These are phyloP conservation scores for Rhizopus sp. DNA, from an alignment of 371 early-diverging fungal species.

Conservation along the genomic window DNA sequence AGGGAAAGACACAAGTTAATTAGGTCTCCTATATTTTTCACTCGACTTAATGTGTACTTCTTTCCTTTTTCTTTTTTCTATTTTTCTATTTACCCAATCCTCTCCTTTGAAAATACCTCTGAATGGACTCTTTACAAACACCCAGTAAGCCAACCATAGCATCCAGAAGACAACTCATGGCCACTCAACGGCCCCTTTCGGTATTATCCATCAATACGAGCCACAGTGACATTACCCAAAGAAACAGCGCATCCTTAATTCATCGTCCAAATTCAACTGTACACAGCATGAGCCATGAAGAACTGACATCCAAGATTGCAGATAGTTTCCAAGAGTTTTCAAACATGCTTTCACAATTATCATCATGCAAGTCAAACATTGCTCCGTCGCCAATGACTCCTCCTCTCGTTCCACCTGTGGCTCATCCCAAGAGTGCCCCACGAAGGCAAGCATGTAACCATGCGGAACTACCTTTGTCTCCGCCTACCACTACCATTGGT, in stretches of 20 bases:
- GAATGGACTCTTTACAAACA: constrained; percentile 6
- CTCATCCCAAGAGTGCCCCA: constrained; percentile 5
- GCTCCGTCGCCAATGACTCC: constrained; percentile 4
- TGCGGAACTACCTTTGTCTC: constrained; percentile 3
- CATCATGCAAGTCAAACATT: constrained; percentile 11
- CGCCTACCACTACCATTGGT: neutral
- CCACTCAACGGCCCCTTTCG: constrained; percentile 17
- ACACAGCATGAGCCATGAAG: constrained; percentile 24
- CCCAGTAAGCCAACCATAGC: constrained; percentile 19
- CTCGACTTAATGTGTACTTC: neutral
- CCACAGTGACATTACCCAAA: neutral
- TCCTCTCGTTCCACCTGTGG: constrained; percentile 12
- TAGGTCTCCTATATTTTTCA: constrained; percentile 1
- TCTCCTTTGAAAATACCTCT: neutral
- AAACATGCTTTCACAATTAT: constrained; percentile 37
- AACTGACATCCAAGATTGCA: constrained; percentile 39
- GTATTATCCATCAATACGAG: constrained; percentile 24
- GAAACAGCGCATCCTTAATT: neutral
- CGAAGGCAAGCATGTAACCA: neutral
- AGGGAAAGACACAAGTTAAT: constrained; percentile 4
- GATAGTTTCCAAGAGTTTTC: constrained; percentile 48
- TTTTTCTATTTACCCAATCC: constrained; percentile 10
- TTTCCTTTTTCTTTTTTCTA: constrained; percentile 11
- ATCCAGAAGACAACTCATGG: constrained; percentile 17
- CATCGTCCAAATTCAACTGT: too few species aligned